Percentiles rank a stretch among this genome's conserved stretches.
phyloP scores from a whole-genome alignment of 2,329 filamentous ascomycete species.

The Rosellinia necatrix region DNA sequence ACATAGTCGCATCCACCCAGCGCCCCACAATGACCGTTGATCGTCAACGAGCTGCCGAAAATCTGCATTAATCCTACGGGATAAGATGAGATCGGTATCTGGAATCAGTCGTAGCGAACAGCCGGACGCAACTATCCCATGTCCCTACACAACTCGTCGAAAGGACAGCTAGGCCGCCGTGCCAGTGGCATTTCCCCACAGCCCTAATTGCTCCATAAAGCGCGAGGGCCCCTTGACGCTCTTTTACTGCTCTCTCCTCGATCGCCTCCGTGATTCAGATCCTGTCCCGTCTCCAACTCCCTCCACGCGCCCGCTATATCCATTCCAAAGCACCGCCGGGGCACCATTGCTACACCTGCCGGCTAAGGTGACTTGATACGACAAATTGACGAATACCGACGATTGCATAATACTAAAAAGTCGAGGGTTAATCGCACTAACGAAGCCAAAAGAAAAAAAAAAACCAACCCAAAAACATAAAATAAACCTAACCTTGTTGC shows the following conservation, averaged over 20 bases:
- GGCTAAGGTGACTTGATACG: too few relatives aligned
- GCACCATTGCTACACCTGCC: too few relatives aligned
- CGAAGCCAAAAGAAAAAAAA: too few relatives aligned
- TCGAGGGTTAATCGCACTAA: not conserved
- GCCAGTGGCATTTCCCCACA: constrained; percentile 11
- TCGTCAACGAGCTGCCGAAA: constrained; percentile 7
- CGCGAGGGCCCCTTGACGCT: not conserved
- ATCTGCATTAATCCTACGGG: constrained; percentile 14
- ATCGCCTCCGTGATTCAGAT: not conserved
- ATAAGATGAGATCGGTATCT: constrained; percentile 1
- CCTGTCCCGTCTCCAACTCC: not conserved
- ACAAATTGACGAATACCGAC: not conserved
- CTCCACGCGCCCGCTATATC: not conserved
- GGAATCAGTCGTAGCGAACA: constrained; percentile 3
- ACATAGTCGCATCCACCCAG: not conserved
- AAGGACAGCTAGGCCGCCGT: too few relatives aligned
- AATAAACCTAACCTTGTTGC: too few relatives aligned
- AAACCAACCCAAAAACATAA: too few relatives aligned
- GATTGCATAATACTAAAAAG: too few relatives aligned
- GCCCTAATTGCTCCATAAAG: not conserved
- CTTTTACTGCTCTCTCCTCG: not conserved
- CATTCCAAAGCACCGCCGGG: too few relatives aligned
- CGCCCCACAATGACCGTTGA: not conserved
- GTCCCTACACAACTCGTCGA: not conserved
- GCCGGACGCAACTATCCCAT: not conserved